These are phyloP conservation scores for Boletus rubropictus DNA, from an alignment of 768 basidiomycete species.

Conservation along the genomic window DNA sequence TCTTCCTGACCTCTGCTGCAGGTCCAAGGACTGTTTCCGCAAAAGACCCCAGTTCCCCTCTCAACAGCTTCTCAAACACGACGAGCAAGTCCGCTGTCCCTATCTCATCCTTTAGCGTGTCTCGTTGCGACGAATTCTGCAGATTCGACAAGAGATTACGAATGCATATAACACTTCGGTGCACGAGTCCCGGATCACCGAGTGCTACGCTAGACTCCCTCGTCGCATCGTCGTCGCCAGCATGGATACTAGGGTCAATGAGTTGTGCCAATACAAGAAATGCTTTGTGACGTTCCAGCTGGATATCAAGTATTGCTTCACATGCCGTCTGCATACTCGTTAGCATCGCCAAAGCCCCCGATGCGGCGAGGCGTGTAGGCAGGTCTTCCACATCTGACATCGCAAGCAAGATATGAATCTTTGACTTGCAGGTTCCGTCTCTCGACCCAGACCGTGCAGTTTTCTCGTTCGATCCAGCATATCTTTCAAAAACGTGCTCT, in stretches of 20 bases:
- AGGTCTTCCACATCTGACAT: constrained; percentile 83
- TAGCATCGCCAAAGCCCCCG: constrained; percentile 82
- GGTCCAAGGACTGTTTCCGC: constrained; percentile 40
- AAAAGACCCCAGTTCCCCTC: constrained; percentile 33
- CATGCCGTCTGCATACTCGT: constrained; percentile 60
- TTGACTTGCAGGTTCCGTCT: constrained; percentile 39
- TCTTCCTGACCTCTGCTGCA: constrained; percentile 48
- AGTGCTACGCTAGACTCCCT: constrained; percentile 29
- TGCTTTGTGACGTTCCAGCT: constrained; percentile 57
- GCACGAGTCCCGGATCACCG: constrained; percentile 57
- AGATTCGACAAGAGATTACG: constrained; percentile 54
- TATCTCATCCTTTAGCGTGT: constrained; percentile 46
- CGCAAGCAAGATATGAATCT: constrained; percentile 77
- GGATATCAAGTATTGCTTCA: constrained; percentile 52
- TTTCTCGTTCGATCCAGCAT: constrained; percentile 41
- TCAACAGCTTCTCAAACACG: constrained; percentile 48
- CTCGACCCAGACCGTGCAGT: constrained; percentile 40
- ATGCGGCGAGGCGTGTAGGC: constrained; percentile 82
- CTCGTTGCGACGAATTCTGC: constrained; percentile 33
- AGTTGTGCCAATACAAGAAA: constrained; percentile 63
- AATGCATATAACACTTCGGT: constrained; percentile 74
- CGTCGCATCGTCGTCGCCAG: constrained; percentile 30
- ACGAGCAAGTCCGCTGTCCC: constrained; percentile 47
- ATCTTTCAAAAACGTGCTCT: constrained; percentile 70
- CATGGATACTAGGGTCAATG: constrained; percentile 50